Evolutionary conservation across 2,329 filamentous ascomycete genomes (phyloP), one percentile per base, ranked within the genome.

Genomic region (Seiridium cupressi): DNA sequence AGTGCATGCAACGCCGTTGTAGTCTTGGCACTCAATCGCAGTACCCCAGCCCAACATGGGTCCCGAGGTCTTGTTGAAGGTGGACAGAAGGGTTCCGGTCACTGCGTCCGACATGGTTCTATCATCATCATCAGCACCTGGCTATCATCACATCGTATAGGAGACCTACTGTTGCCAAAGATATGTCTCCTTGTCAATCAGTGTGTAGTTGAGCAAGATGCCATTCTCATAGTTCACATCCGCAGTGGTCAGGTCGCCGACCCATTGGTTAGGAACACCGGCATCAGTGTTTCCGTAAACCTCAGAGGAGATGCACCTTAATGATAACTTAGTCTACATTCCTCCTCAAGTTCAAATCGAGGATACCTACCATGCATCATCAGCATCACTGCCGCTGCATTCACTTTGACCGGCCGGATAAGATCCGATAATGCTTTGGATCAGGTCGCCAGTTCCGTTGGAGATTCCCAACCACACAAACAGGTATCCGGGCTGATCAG

Each of bases 391-490:
- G 13, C 66, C 68, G 46, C 55, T 57, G 56, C 66, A 69, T 57
- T 67, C 66, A 47, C 64, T 68, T 53, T 60, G 55, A 11, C 68
- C 67, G 4, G 60, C 49, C 0, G 64, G 62, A 38, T 66, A 70
- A 9, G 67, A 69, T 63, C 47, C 47, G 32, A 49, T 49, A 32
- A 49, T 32, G 35, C 47, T 49, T 32, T 49, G 47, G 18, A 70
- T 63, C 35, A 70, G 57, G 57, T 70, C 68, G 4, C 68, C 68
- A 1, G 65, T 67, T 26, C 62, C 64, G 46, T 69, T 69, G 46
- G 63, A 64, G 35, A 70, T 64, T 18, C 68, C 68, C 34, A 66
- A 64, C 68, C 68, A 70, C 31, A 65, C 58, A 58, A 67, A 70
- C 8, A 70, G 60, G 26, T 61, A 64, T 10, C 68, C 68, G 9